These are phyloP conservation scores for Lycium barbarum DNA, from an alignment of 257 asterid genomes.

Conservation along the genomic window DNA sequence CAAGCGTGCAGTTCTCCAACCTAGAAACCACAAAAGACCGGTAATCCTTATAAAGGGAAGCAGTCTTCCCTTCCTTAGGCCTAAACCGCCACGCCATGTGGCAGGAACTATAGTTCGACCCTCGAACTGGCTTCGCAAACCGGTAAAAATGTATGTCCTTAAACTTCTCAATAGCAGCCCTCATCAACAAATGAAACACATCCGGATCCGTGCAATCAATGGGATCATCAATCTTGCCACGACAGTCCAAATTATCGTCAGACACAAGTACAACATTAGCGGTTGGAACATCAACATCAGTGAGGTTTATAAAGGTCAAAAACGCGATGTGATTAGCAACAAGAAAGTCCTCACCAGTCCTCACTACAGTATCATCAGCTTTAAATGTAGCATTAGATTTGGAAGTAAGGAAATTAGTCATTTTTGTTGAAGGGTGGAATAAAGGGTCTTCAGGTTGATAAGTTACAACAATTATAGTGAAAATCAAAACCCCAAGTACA, in stretches of 20 bases:
- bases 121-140: constrained; percentile 83
- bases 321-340: constrained; percentile 76
- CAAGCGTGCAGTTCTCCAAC: constrained; percentile 66
- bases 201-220: constrained; percentile 82
- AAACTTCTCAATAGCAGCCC: constrained; percentile 68
- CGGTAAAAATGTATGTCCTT: constrained; percentile 70
- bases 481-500: constrained; percentile 65
- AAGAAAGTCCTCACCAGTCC: constrained; percentile 96
- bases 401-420: constrained; percentile 76
- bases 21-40: constrained; percentile 62
- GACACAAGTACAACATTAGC: background rate
- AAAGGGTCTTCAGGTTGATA: constrained; percentile 67
- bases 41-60: constrained; percentile 70
- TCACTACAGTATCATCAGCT: constrained; percentile 73
- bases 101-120: constrained; percentile 65
- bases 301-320: constrained; percentile 67
- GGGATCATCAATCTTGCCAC: constrained; percentile 57
- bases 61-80: constrained; percentile 73
- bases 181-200: constrained; percentile 81
- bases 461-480: constrained; percentile 68
- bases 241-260: constrained; percentile 44
- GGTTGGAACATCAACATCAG: constrained; percentile 68
- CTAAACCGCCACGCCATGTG: constrained; percentile 97
- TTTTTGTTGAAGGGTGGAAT: constrained; percentile 82
- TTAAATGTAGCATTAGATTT: constrained; percentile 78